Base-by-base conservation (phyloP, 1,139 yeast genomes). In the Meyerozyma carpophila region DNA sequence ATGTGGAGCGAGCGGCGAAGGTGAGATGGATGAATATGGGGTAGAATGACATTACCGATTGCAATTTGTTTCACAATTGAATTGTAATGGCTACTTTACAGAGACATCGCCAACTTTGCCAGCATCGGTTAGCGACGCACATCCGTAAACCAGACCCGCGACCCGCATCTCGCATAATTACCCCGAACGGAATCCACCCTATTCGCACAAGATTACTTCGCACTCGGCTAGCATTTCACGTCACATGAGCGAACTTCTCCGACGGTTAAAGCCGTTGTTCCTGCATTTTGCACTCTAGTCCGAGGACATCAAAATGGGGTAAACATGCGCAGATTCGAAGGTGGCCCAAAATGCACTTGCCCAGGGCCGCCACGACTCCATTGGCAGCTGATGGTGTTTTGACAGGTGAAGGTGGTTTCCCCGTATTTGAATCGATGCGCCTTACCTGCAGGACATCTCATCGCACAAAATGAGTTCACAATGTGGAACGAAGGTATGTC, bases 401-500 rank as follows among this genome's bases (percentile, higher is more conserved):
- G 24, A 21, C 24, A 21, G 24, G 24, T 21, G 24, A 28, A 28
- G 5, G 6, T 5, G 32, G 32, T 28, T 11, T 28, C 32, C 32
- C 32, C 32, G 13, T 13, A 4, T n/a, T 28, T 10, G 13, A n/a
- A 28, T 21, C 24, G 24, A 21, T 8, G 24, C 6, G 24, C 24
- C 7, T 6, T 16, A 16, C 34, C 20, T 31, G 34, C 34, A 31
- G 34, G 26, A 20, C 26, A 34, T 16, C 37, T 34, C 37, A 34
- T 34, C 37, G 26, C 37, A 8, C 11, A 8, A 18, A 34, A 5
- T 20, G n/a, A 10, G 14, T 18, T 11, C 13, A 13, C 5, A 2
- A 34, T 21, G 24, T 21, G 16, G 8, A 20, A 13, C 26, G 13
- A 34, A 34, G 28, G 21, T 7, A 65, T 64, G 68, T 46, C 64